phyloP scores from a whole-genome alignment of 2,329 filamentous ascomycete genomes.

The Penicillium sp. region DNA sequence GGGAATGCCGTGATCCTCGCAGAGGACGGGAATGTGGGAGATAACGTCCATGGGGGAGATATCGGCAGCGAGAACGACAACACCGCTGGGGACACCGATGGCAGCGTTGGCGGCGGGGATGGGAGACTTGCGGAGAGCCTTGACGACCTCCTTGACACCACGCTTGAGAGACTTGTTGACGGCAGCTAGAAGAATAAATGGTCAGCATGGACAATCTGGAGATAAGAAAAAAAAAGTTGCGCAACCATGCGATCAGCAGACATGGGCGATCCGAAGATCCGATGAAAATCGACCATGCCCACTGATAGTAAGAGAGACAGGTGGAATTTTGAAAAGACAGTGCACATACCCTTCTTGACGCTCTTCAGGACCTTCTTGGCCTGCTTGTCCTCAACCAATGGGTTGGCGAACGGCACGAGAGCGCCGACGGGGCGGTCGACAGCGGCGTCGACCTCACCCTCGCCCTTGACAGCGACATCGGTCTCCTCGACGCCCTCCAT shows the following conservation, averaged over 20 bases:
- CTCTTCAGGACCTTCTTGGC: conserved; percentile 54
- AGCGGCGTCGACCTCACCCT: conserved; percentile 29
- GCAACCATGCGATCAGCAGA: not conserved
- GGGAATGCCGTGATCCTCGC: conserved; percentile 95
- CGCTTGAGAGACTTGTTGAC: conserved; percentile 95
- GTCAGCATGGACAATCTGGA: conserved; percentile 20
- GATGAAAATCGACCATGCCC: not conserved
- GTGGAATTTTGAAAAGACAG: not conserved
- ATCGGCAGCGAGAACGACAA: conserved; percentile 92
- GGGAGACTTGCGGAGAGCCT: conserved; percentile 90
- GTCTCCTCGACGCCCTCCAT: conserved; percentile 38
- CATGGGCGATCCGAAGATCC: not conserved
- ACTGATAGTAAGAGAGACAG: not conserved
- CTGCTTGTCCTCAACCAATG: conserved; percentile 52
- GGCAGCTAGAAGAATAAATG: conserved; percentile 63
- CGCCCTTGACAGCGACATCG: conserved; percentile 24
- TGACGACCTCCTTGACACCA: conserved; percentile 98
- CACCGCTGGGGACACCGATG: conserved; percentile 62
- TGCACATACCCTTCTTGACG: conserved; percentile 51
- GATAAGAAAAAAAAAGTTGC: conserved; percentile 4
- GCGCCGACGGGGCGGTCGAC: conserved; percentile 45
- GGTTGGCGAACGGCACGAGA: conserved; percentile 52
- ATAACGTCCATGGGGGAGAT: conserved; percentile 99
- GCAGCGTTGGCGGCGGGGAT: conserved; percentile 64
- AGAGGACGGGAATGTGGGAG: conserved; percentile 93